Base-by-base conservation (phyloP, 257 asterid genomes). In the Fraxinus americana region DNA sequence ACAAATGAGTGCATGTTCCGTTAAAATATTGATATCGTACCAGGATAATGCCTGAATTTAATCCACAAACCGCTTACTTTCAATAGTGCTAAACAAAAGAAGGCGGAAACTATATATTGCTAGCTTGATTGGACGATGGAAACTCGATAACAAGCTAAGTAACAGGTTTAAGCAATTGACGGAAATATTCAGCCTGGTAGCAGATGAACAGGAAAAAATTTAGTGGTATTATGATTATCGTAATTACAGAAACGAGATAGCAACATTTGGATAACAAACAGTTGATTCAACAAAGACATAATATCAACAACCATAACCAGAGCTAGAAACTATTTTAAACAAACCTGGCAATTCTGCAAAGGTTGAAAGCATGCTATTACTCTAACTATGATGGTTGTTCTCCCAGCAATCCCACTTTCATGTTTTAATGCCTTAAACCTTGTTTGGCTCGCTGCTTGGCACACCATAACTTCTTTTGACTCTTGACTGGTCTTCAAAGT, bases 131-230 rank as follows among this genome's bases (percentile, higher is more conserved):
- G 71, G 81, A 80, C 41, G 41, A 76, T 76, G 88, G 54, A 83
- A 79, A 81, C 48, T 54, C 34, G 78, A 78, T 77, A 84, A 65
- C 73, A 78, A 75, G 79, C 97, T 93, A 93, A 96, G 96, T 93
- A 32, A 93, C 98, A 69, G 98, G 98, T 79, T 93, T 93, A 85
- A 93, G 92, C 89, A 93, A 86, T 7, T 92, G 98, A 29, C 98
- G 95, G 84, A 92, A 92, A 85, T 92, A 92, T 76, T 92, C 95
- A 78, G 98, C 97, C 98, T 93, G 92, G 72, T 19, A 75, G 57
- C 50, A 82, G 72, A 79, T 68, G 76, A 83, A 68, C 45, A 78
- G 0, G 54, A 30, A 7, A 76, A 48, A 77, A 70, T 10, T 85
- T 84, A 87, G 84, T 72, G 68, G 75, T 9, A 59, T 79, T 39